A percentile compares a stretch with the other conserved stretches of the same genome.
Evolutionary conservation across 192 early-diverging fungal genomes (phyloP).

Genomic region (Coemansia sp.): DNA sequence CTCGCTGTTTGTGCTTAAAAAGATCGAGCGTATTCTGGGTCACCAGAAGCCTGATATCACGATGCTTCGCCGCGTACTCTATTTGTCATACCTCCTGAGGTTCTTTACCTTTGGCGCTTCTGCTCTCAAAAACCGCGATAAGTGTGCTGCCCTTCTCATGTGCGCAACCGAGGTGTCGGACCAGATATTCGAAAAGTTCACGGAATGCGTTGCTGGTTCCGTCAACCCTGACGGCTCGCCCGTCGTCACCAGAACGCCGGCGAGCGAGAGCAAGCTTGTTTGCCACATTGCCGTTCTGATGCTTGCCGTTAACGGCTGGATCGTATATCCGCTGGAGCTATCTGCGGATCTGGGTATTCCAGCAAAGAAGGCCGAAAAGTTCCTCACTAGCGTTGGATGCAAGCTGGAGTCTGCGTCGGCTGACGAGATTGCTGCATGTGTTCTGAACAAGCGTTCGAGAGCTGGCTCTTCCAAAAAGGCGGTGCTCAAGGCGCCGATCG

Average conservation of each 20-base stretch:
- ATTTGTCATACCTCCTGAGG: conserved; percentile 77
- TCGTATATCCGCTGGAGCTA: conserved; percentile 62
- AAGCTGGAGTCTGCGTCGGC: conserved; percentile 42
- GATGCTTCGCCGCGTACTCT: conserved; percentile 64
- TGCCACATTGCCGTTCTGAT: conserved; percentile 75
- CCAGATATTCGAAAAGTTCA: conserved; percentile 65
- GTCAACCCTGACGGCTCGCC: conserved; percentile 52
- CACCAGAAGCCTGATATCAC: conserved; percentile 33
- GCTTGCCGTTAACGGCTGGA: conserved; percentile 74
- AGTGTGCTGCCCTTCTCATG: conserved; percentile 47
- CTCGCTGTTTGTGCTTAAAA: conserved; percentile 39
- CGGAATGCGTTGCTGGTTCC: conserved; percentile 60
- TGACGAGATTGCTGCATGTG: conserved; percentile 22
- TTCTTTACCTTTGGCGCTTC: conserved; percentile 59
- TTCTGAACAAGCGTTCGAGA: conserved; percentile 17
- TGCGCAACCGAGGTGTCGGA: conserved; percentile 59
- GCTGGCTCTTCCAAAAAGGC: conserved; percentile 31
- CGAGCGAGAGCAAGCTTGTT: conserved; percentile 73
- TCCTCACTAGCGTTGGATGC: conserved; percentile 51
- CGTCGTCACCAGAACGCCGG: conserved; percentile 58
- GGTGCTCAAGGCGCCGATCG: conserved; percentile 49
- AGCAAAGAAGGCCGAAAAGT: conserved; percentile 39
- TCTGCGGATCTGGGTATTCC: conserved; percentile 66
- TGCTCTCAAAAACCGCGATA: conserved; percentile 56
- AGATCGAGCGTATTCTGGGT: conserved; percentile 33